phyloP scores from a whole-genome alignment of 83 land plant genomes.

The Larix sibirica region DNA sequence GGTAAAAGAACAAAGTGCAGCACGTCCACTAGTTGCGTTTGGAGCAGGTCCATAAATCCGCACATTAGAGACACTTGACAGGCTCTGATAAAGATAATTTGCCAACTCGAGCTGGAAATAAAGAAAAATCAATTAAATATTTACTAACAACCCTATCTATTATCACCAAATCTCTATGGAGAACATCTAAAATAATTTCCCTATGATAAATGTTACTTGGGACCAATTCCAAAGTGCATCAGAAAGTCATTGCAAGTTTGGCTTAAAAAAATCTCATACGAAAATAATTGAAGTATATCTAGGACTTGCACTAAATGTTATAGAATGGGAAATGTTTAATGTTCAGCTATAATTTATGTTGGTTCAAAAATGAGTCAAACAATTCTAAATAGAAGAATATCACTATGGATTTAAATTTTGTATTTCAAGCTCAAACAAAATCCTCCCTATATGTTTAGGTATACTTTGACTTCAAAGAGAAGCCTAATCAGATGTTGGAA shows the following conservation, averaged over 20 bases:
- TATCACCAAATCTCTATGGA: neutral
- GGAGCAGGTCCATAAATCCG: slow-evolving; percentile 79
- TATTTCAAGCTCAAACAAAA: neutral
- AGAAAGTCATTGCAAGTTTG: neutral
- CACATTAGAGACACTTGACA: slow-evolving; percentile 48
- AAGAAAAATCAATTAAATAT: slow-evolving; percentile 2
- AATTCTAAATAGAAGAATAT: no score
- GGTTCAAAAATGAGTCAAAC: no score
- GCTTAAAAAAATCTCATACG: neutral
- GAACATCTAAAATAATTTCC: neutral
- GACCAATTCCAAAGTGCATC: neutral
- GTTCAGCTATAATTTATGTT: no score
- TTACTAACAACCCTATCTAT: neutral
- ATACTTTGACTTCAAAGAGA: neutral
- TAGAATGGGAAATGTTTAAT: neutral
- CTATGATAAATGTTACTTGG: neutral
- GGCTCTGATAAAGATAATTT: slow-evolving; percentile 61
- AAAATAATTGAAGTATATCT: neutral
- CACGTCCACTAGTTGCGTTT: slow-evolving; percentile 44
- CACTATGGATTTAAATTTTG: no score
- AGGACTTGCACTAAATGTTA: neutral
- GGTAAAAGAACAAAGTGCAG: slow-evolving; percentile 90
- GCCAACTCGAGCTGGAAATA: slow-evolving; percentile 64
- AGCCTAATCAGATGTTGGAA: no score
- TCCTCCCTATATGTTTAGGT: neutral